These are phyloP conservation scores for Isabelozyma gotoi DNA, from an alignment of 805 yeast genomes.

Conservation along the genomic window DNA sequence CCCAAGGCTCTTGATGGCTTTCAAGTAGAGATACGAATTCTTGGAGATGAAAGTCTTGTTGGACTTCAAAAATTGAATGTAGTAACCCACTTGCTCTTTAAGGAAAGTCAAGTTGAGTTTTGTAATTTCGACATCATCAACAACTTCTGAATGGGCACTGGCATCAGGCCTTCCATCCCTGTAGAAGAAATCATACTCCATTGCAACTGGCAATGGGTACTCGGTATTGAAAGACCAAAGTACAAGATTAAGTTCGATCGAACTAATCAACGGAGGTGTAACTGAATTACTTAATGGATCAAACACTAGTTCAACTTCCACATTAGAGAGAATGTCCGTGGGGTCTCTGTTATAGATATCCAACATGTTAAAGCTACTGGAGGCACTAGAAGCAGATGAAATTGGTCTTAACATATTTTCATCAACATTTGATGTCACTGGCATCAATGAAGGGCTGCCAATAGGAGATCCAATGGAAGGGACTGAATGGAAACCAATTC, in stretches of 20 bases:
- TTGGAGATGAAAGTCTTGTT: constrained; percentile 32
- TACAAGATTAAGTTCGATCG: constrained; percentile 35
- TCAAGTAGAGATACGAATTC: constrained; percentile 33
- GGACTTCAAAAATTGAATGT: constrained; percentile 33
- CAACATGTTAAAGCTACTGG: constrained; percentile 21
- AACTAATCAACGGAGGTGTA: constrained; percentile 34
- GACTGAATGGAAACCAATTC: constrained; percentile 3
- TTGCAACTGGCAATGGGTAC: constrained; percentile 38
- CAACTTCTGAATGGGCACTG: constrained; percentile 13
- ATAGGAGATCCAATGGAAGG: constrained; percentile 4
- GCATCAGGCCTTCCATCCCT: constrained; percentile 12
- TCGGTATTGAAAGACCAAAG: constrained; percentile 43
- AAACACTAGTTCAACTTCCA: constrained; percentile 30
- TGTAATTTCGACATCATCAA: constrained; percentile 30
- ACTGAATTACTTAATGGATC: constrained; percentile 17
- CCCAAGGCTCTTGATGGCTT: constrained; percentile 36
- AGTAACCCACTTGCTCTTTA: constrained; percentile 33
- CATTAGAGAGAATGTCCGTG: constrained; percentile 15
- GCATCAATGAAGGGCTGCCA: not conserved
- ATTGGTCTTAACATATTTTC: constrained; percentile 13
- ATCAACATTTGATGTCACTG: constrained; percentile 3
- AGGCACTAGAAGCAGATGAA: constrained; percentile 6
- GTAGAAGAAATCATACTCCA: constrained; percentile 44
- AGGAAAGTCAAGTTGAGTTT: constrained; percentile 32
- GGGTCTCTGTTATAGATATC: constrained; percentile 30